Base-by-base conservation (phyloP, 2,329 filamentous ascomycete species). In the Penicillium sp. region DNA sequence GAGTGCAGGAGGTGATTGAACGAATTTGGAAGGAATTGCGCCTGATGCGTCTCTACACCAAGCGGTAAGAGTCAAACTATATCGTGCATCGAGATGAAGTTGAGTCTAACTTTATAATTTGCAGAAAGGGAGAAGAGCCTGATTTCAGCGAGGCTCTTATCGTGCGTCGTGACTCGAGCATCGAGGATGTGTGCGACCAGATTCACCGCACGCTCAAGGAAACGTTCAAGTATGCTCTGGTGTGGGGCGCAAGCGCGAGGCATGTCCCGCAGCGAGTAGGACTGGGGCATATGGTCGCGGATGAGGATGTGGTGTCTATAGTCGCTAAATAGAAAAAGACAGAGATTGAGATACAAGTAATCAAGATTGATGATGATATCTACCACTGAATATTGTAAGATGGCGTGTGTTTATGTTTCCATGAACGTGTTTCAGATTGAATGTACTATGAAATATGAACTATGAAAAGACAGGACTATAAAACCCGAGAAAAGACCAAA, bases 171-270 rank as follows among this genome's bases (percentile, higher is more conserved):
- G 91, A 93, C 70, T 92, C 91, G 73, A 92, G 89, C 13, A 93
- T 99, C 73, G 95, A 98, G 80, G 94, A 99, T 77, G 95, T 99
- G 10, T 99, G 95, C 78, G 95, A 99, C 78, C 88, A 92, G 70
- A 91, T 99, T 68, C 95, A 99, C 80, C 85, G 95, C 64, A 95
- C 88, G 28, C 81, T 99, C 67, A 99, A 98, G 85, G 96, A 99
- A 65, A 97, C 93, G 4, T 99, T 98, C 85, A 99, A 98, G 83
- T 97, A 98, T 80, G 96, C 95, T 3, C 80, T 98, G 67, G 95
- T 99, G 0, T 99, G 96, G 96, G 95, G 95, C 4, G 93, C 93
- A 19, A 98, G 94, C 78, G 95, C 95, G 38, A 88, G 92, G 71
- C 96, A 99, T 82, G 84, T 98, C 38, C 95, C 96, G 38, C 95